phyloP scores from a whole-genome alignment of 495 filamentous ascomycete species.

The Aspergillus egyptiacus region DNA sequence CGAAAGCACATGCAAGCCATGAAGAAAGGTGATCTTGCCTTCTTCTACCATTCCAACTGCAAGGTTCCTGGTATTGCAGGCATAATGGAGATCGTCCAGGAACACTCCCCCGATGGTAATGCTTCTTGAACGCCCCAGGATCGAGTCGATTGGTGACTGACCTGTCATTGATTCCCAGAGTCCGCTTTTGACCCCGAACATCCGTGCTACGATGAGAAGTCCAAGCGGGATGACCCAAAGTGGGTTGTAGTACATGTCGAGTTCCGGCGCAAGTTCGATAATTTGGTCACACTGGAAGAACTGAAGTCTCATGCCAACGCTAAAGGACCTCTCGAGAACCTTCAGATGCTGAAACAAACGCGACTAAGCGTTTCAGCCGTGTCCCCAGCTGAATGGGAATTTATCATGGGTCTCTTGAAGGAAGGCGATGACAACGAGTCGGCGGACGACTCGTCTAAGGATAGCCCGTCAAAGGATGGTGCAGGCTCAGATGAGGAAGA shows the following conservation, averaged over 20 bases:
- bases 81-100: slow-evolving; percentile 85
- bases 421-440: slow-evolving; percentile 13
- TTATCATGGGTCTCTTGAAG: slow-evolving; percentile 52
- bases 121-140: slow-evolving; percentile 11
- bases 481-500: slow-evolving; percentile 8
- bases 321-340: slow-evolving; percentile 63
- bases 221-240: slow-evolving; percentile 66
- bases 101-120: slow-evolving; percentile 71
- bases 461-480: slow-evolving; percentile 1
- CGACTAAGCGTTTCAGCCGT: slow-evolving; percentile 83
- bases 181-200: slow-evolving; percentile 70
- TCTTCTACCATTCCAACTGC: slow-evolving; percentile 98
- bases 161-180: slow-evolving; percentile 41
- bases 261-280: slow-evolving; percentile 73
- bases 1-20: slow-evolving; percentile 85
- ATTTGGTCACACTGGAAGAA: slow-evolving; percentile 65
- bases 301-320: slow-evolving; percentile 56
- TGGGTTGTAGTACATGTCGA: slow-evolving; percentile 87
- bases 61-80: slow-evolving; percentile 87
- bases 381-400: slow-evolving; percentile 67
- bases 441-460: slow-evolving; percentile 12
- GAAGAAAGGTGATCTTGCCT: slow-evolving; percentile 85
- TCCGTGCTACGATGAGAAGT: slow-evolving; percentile 79
- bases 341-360: slow-evolving; percentile 75
- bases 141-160: not conserved